Conservation (phyloP, 2,329 filamentous ascomycete species). For the Dactylellina leptospora region DNA sequence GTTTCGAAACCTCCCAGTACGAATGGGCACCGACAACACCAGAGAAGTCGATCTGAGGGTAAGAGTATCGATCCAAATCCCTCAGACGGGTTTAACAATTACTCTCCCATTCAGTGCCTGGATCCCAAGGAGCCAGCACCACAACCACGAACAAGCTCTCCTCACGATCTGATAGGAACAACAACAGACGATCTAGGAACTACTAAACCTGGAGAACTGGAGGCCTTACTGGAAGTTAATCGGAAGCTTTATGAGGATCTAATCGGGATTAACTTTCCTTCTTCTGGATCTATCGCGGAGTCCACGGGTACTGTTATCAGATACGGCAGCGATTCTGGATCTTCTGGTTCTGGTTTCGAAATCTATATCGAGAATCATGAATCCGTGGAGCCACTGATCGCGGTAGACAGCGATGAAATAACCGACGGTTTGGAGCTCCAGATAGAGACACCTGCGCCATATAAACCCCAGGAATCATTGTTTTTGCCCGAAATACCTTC, state of each 20-base stretch:
- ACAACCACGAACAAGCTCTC: not conserved
- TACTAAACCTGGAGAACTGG: not conserved
- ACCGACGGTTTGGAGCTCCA: no score
- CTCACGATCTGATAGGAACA: not conserved
- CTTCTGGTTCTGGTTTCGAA: not conserved
- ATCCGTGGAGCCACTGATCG: not conserved
- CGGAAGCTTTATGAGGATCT: no score
- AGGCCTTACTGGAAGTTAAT: no score
- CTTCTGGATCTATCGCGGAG: no score
- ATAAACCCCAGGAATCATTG: no score
- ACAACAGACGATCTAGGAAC: not conserved
- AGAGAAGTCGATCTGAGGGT: not conserved
- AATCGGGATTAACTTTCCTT: no score
- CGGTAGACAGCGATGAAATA: no score
- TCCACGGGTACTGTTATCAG: not conserved
- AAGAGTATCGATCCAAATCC: not conserved
- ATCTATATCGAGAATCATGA: not conserved
- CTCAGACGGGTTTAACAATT: not conserved
- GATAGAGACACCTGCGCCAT: no score
- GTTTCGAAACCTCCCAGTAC: no score
- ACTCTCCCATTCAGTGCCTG: not conserved
- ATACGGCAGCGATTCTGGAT: not conserved
- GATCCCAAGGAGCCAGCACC: no score
- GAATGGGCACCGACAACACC: no score
- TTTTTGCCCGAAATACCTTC: not conserved